These are phyloP conservation scores for Penicillium sumatraense DNA, from an alignment of 2,329 filamentous ascomycete species.

Conservation along the genomic window DNA sequence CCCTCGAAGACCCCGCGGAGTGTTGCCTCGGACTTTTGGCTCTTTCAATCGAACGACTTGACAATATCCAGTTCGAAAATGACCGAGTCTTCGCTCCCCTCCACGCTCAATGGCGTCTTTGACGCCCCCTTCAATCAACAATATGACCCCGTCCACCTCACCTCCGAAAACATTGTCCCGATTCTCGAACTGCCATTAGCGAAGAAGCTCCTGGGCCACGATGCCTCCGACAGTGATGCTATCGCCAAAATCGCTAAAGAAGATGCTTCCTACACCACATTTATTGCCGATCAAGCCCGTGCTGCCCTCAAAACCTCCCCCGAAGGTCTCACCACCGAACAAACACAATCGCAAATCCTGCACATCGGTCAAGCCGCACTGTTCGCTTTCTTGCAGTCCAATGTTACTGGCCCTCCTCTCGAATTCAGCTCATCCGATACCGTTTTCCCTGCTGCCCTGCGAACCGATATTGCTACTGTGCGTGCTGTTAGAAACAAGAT, in stretches of 20 bases:
- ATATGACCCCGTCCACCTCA: slow-evolving; percentile 42
- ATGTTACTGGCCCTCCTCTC: slow-evolving; percentile 86
- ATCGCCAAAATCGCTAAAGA: slow-evolving; percentile 35
- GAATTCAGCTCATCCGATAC: slow-evolving; percentile 57
- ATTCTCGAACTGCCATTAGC: slow-evolving; percentile 43
- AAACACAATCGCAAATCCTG: slow-evolving; percentile 47
- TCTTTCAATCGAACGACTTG: slow-evolving; percentile 1
- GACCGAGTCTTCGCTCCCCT: slow-evolving; percentile 32
- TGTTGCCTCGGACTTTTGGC: neutral
- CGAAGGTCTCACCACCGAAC: slow-evolving; percentile 29
- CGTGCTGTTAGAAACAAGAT: slow-evolving; percentile 61
- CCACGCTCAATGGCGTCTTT: slow-evolving; percentile 41
- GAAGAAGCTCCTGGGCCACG: slow-evolving; percentile 44
- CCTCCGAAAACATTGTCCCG: slow-evolving; percentile 37
- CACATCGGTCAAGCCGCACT: slow-evolving; percentile 71
- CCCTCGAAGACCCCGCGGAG: slow-evolving; percentile 14
- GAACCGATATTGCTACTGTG: slow-evolving; percentile 46
- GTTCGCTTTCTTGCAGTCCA: slow-evolving; percentile 81
- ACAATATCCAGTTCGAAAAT: slow-evolving; percentile 24
- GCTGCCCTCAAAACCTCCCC: slow-evolving; percentile 22
- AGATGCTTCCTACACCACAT: slow-evolving; percentile 43
- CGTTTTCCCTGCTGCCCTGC: slow-evolving; percentile 52
- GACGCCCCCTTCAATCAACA: slow-evolving; percentile 32
- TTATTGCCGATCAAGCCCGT: slow-evolving; percentile 40
- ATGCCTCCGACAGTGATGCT: slow-evolving; percentile 29